Evolutionary conservation across 768 basidiomycete genomes (phyloP), one percentile per base, ranked within the genome.

Genomic region (Naganishia onofrii): DNA sequence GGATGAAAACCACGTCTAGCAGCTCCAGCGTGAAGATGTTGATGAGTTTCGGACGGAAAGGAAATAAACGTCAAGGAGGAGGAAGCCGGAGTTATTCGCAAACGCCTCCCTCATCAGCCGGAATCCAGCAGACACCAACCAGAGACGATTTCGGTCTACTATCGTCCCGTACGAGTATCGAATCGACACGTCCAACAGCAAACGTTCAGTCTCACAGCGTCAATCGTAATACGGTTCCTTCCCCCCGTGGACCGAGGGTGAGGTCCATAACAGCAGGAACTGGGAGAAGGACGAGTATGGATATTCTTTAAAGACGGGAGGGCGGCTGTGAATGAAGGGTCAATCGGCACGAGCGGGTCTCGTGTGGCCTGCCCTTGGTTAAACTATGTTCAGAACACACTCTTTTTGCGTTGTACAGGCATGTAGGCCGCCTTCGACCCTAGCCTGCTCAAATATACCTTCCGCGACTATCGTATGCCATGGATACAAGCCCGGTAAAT

Each of bases 21-120:
- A 63, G 60, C 38, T 36, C 36, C 36, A 63, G 60, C 38, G 60
- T 63, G n/a, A 63, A 63, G 42, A 28, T 28, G 36, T n/a, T 63
- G 23, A 63, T 63, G 60, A 44, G 60, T 46, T 42, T 51, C n/a
- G 48, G 48, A n/a, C 48, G 48, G 6, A 51, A 51, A 51, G 48
- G 48, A 6, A 51, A 51, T 26, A 51, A 51, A 51, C 60, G 38
- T 44, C 42, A 26, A 42, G 60, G 8, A 42, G 60, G 60, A 63
- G 60, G 38, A 63, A 63, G 38, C 60, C 23, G 38, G 42, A 44
- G 38, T 13, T 63, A 42, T 42, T 34, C 60, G 1, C 60, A 63
- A 23, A 63, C 48, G 13, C 48, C 48, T 51, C 42, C 42, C 8
- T 51, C 48, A 23, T 51, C 48, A 51, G 48, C 48, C 2, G 21